These are phyloP conservation scores for Loxodes magnus DNA, from an alignment of 73 alveolate genomes.

Conservation along the genomic window DNA sequence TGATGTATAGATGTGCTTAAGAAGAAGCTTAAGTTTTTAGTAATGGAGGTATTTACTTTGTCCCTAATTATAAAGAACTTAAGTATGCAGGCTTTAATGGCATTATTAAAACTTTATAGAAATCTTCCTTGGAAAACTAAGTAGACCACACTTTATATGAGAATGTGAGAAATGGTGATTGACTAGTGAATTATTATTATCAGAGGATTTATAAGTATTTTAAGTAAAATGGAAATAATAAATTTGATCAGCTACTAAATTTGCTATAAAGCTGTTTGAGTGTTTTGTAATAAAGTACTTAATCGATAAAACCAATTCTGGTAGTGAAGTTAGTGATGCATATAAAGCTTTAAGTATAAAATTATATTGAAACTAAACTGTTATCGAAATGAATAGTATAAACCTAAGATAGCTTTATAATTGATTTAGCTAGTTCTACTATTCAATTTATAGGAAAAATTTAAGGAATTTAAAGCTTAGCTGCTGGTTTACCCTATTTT, in stretches of 20 bases:
- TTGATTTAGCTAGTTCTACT: too few relatives aligned
- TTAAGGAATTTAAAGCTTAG: constrained; percentile 29
- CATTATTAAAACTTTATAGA: not conserved
- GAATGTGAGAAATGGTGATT: constrained; percentile 83
- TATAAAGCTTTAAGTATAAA: not conserved
- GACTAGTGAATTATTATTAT: constrained; percentile 72
- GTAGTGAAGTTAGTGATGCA: constrained; percentile 4
- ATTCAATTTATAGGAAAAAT: constrained; percentile 40
- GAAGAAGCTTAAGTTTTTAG: constrained; percentile 56
- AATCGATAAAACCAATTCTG: constrained; percentile 12
- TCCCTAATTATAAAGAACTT: constrained; percentile 28
- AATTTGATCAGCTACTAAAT: not conserved
- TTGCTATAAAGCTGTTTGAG: not conserved
- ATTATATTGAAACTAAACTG: not conserved
- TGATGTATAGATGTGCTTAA: constrained; percentile 38
- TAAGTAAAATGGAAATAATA: not conserved
- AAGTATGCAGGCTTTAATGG: constrained; percentile 49
- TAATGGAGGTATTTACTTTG: constrained; percentile 40
- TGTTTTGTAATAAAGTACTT: constrained; percentile 7
- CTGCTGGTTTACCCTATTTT: constrained; percentile 98
- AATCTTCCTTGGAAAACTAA: constrained; percentile 18
- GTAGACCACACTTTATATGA: constrained; percentile 33
- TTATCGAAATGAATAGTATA: not conserved
- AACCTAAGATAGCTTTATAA: constrained; percentile 13
- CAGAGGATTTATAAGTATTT: constrained; percentile 38